phyloP scores from a whole-genome alignment of 1,139 yeast genomes.

The Candida pseudoviswanathii region DNA sequence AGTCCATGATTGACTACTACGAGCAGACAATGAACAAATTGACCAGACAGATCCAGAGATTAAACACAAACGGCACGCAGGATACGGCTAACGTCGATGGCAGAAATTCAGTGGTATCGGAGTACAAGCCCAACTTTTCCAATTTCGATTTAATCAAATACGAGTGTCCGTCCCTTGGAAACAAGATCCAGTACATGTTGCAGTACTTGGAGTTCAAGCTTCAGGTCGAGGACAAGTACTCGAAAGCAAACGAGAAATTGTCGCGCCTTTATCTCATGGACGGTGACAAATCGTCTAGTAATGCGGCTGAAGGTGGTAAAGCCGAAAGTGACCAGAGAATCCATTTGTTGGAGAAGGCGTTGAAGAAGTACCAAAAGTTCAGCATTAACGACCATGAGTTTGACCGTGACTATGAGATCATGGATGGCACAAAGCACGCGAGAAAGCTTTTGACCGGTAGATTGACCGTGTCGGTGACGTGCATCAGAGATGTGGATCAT shows the following conservation, averaged over 20 bases:
- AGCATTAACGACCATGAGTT: slow-evolving; percentile 72
- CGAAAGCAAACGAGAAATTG: slow-evolving; percentile 88
- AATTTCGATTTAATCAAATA: slow-evolving; percentile 83
- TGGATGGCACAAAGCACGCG: slow-evolving; percentile 68
- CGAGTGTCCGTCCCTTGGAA: slow-evolving; percentile 95
- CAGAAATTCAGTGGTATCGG: slow-evolving; percentile 15
- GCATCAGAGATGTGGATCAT: slow-evolving; percentile 89
- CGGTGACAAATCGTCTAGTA: slow-evolving; percentile 83
- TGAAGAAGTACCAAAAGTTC: slow-evolving; percentile 87
- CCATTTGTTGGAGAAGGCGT: slow-evolving; percentile 77
- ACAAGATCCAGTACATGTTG: slow-evolving; percentile 90
- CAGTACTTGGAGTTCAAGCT: slow-evolving; percentile 92
- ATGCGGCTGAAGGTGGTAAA: slow-evolving; percentile 87
- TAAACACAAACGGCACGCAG: slow-evolving; percentile 11
- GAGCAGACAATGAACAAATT: slow-evolving; percentile 75
- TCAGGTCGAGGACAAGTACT: slow-evolving; percentile 91
- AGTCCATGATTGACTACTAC: slow-evolving; percentile 84
- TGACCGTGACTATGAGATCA: slow-evolving; percentile 62
- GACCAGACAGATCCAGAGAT: slow-evolving; percentile 32
- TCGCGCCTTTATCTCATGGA: slow-evolving; percentile 84
- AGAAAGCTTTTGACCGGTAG: slow-evolving; percentile 85
- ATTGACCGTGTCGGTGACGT: slow-evolving; percentile 67
- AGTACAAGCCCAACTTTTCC: slow-evolving; percentile 50
- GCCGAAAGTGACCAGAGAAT: slow-evolving; percentile 85
- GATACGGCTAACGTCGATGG: slow-evolving; percentile 11